These are phyloP conservation scores for Agaricus blazei DNA, from an alignment of 768 basidiomycete species.

Conservation along the genomic window DNA sequence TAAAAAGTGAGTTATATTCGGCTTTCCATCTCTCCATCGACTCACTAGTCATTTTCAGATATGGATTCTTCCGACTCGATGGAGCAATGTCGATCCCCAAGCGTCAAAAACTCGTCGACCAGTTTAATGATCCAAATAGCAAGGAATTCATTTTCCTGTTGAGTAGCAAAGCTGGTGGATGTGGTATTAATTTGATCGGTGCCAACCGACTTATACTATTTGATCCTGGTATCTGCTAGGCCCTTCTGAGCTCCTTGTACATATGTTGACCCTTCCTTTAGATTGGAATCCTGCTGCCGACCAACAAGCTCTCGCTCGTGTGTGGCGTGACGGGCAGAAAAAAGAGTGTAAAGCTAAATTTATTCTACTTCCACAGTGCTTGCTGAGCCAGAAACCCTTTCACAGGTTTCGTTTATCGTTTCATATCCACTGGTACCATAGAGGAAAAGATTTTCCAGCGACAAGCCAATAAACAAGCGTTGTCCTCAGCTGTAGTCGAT, in stretches of 20 bases:
- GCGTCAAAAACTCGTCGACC: constrained; percentile 92
- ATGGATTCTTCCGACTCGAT: constrained; percentile 88
- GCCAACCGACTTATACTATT: constrained; percentile 95
- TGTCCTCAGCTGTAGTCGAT: constrained; percentile 97
- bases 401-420: constrained; percentile 94
- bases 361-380: neutral
- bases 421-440: constrained; percentile 94
- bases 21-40: neutral
- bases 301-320: constrained; percentile 96
- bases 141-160: constrained; percentile 94
- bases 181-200: constrained; percentile 96
- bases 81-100: constrained; percentile 91
- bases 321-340: constrained; percentile 99
- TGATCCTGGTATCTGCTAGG: constrained; percentile 64
- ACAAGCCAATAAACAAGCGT: constrained; percentile 92
- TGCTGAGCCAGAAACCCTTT: neutral
- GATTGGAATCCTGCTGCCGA: constrained; percentile 99
- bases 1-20: constrained; percentile 61
- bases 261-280: constrained; percentile 22
- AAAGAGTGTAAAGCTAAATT: constrained; percentile 77
- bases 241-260: neutral
- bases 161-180: constrained; percentile 93
- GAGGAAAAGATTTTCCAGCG: constrained; percentile 99
- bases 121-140: constrained; percentile 89
- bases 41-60: constrained; percentile 42